A percentile compares a stretch with the other conserved stretches of the same genome.
phyloP scores from a whole-genome alignment of 257 asterid genomes.

The Capsicum rhomboideum region DNA sequence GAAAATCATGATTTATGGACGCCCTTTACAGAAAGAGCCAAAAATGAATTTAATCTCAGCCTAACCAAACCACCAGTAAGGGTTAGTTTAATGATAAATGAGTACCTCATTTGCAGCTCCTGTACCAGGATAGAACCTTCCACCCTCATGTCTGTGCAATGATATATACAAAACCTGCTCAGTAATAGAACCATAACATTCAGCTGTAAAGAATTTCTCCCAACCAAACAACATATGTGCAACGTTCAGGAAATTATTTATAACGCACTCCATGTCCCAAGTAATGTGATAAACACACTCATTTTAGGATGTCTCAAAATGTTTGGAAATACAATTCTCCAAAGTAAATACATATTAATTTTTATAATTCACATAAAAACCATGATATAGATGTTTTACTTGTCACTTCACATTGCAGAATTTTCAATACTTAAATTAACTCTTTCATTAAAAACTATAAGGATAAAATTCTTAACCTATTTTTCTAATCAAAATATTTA shows the following conservation, averaged over 20 bases:
- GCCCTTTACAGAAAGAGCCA: not conserved
- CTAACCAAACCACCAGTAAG: not conserved
- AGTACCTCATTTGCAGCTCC: constrained; percentile 93
- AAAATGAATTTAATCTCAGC: not conserved
- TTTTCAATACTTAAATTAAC: not conserved
- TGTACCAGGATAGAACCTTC: constrained; percentile 93
- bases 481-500: not conserved
- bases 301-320: not conserved
- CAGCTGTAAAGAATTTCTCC: not conserved
- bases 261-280: not conserved
- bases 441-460: not conserved
- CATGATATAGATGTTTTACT: not conserved
- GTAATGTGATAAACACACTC: not conserved
- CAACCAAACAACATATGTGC: not conserved
- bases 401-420: not conserved
- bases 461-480: not conserved
- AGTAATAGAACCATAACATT: not conserved
- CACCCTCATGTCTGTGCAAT: constrained; percentile 93
- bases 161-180: constrained; percentile 85
- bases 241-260: not conserved
- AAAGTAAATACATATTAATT: not conserved
- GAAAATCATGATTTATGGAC: not conserved
- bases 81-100: not conserved
- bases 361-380: not conserved
- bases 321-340: not conserved